These are phyloP conservation scores for Buxus sempervirens DNA, from an alignment of 164 flowering plant genomes.

Conservation along the genomic window DNA sequence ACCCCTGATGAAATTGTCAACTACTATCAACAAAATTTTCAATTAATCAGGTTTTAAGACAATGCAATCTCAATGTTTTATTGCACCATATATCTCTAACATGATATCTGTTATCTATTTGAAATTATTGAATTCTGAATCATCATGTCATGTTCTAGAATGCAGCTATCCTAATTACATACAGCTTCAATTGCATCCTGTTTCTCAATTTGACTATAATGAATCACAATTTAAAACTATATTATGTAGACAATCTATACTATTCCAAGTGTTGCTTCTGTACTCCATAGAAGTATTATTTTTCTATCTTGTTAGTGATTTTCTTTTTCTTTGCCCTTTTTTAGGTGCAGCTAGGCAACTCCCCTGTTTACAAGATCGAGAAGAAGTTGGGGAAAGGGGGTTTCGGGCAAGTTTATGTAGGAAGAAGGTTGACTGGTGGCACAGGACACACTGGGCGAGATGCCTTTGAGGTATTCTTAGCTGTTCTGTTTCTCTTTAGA, in stretches of 20 bases:
- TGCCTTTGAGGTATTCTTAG: constrained; percentile 39
- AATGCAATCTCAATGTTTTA: not conserved
- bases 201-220: not conserved
- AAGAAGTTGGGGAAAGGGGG: constrained; percentile 61
- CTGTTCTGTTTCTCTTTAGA: not conserved
- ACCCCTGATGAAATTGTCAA: not conserved
- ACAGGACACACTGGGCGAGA: constrained; percentile 36
- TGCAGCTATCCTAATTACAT: not conserved
- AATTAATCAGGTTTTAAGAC: not conserved
- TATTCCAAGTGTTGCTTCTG: not conserved
- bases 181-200: not conserved
- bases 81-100: not conserved
- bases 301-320: not conserved
- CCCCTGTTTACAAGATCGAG: constrained; percentile 48
- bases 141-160: not conserved
- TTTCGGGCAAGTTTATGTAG: constrained; percentile 64
- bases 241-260: not conserved
- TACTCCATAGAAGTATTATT: not conserved
- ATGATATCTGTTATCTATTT: too few relatives aligned
- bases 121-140: not conserved
- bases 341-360: constrained; percentile 50
- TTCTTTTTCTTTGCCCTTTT: constrained; percentile 5
- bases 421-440: constrained; percentile 44
- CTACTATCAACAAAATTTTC: not conserved
- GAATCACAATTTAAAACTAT: not conserved